Base-by-base conservation (phyloP, 2,329 filamentous ascomycete genomes). In the Calonectria ilicicola region DNA sequence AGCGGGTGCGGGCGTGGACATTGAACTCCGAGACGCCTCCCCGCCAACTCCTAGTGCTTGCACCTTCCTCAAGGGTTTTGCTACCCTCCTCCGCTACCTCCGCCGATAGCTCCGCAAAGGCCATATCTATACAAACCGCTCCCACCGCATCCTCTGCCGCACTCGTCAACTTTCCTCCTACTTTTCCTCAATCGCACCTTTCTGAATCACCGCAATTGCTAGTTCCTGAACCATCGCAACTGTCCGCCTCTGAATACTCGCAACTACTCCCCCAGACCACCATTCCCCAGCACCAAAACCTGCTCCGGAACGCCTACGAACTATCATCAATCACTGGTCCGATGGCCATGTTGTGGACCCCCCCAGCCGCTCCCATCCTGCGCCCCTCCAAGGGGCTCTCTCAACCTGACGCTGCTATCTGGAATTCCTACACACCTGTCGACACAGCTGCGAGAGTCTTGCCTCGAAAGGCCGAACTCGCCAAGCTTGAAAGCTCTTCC, bases 331-430 rank as follows among this genome's bases (percentile, higher is more conserved):
- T 67, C 42, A 42, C 70, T 67, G 62, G 63, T 75, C 65, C 76
- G 46, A 80, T 80, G 78, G 77, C 78, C 79, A 70, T 70, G 68
- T 68, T 80, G 67, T 80, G 78, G 78, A 73, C 69, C 38, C 64
- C 75, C 74, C 78, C 74, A 26, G 72, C 65, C 70, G 65, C 75
- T 71, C 74, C 72, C 44, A 29, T 73, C 72, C 62, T 73, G 46
- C 75, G 67, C 73, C 76, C 77, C 58, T 70, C 75, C 63, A 76
- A 74, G 29, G 83, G 83, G 64, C 79, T 85, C 9, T 80, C 82
- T 26, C 83, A 87, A 74, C 84, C 84, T 19, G 83, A 85, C 69
- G 76, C 79, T 42, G 72, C 76, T 21, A 80, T 76, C n/a, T 86
- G 85, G 85, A 78, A 80, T 46, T 73, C 73, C 46, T 85, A 86